These are phyloP conservation scores for Boletus subcaerulescens DNA, from an alignment of 768 basidiomycete genomes.

Conservation along the genomic window DNA sequence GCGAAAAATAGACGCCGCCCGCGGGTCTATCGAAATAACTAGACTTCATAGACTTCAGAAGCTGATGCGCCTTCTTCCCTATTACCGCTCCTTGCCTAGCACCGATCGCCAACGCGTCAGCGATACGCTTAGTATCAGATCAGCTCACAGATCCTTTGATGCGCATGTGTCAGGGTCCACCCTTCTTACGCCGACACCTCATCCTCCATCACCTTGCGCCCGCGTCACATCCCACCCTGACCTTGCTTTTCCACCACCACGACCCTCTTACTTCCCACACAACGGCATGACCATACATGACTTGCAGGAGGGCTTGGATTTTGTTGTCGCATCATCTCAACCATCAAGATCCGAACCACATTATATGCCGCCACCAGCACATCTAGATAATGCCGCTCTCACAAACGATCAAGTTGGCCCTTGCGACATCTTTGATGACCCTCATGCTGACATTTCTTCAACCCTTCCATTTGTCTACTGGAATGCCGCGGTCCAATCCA, in stretches of 20 bases:
- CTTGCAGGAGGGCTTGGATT: slow-evolving; percentile 12
- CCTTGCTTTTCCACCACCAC: background rate
- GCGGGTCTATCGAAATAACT: slow-evolving; percentile 56
- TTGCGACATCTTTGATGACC: slow-evolving; percentile 12
- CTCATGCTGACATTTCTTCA: slow-evolving; percentile 11
- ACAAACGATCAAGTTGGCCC: background rate
- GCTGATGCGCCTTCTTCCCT: slow-evolving; percentile 38
- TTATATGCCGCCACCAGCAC: slow-evolving; percentile 4
- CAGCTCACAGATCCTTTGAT: slow-evolving; percentile 3
- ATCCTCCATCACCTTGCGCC: slow-evolving; percentile 1
- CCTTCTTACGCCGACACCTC: slow-evolving; percentile 5
- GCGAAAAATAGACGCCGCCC: slow-evolving; percentile 45
- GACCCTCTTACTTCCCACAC: slow-evolving; percentile 12
- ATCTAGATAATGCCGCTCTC: slow-evolving; percentile 3
- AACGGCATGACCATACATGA: slow-evolving; percentile 6
- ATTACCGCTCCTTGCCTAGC: slow-evolving; percentile 35
- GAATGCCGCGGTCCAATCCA: slow-evolving; percentile 22
- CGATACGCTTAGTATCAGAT: slow-evolving; percentile 20
- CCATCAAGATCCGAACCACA: slow-evolving; percentile 20
- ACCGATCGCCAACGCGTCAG: slow-evolving; percentile 29
- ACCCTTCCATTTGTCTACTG: slow-evolving; percentile 25
- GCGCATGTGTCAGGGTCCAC: slow-evolving; percentile 19
- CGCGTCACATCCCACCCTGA: slow-evolving; percentile 9
- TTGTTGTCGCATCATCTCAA: background rate
- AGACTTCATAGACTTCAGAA: slow-evolving; percentile 54